Base-by-base conservation (phyloP, 2,329 filamentous ascomycete species). In the Cladorrhinum sp. region DNA sequence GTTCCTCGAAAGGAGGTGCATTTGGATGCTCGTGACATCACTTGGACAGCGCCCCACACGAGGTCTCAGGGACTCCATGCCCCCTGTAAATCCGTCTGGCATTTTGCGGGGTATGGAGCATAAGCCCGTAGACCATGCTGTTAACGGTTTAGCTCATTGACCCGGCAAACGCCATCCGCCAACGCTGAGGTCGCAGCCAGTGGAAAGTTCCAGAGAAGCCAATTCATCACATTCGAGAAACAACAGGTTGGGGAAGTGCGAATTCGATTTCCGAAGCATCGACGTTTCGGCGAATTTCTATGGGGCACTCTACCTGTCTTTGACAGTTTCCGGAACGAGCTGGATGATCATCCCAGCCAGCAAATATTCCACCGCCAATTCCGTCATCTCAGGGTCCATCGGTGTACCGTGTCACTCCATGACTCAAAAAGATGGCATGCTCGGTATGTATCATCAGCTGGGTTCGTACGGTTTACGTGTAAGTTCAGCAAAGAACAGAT, bases 91-190 rank as follows among this genome's bases (percentile, higher is more conserved):
- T 22, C 41, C 36, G 45, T 32, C 58, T 48, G 52, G 60, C 58
- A 51, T 58, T 60, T 62, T 66, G 66, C 65, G 66, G 66, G 66
- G 66, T 63, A 68, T 63, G 63, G 58, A 63, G 60, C 52, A 64
- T 60, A 54, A 23, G 38, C 48, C 53, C 59, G 50, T 16, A 50
- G 36, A 51, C 60, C 59, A 63, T 64, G 57, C 62, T 51, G 13
- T 38, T 50, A 53, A 32, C 48, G 62, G 59, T 55, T 66, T 65
- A 63, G 54, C 61, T 22, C 50, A 32, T 45, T 51, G 32, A 50
- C 23, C 55, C 41, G 41, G 41, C 41, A 45, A 45, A 45, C 41
- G 41, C 41, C 3, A 45, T 45, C 41, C 41, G 41, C 18, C 41
- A 8, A n/a, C 18, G 41, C n/a, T 45, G n/a, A 45, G 41, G 41